A percentile compares a stretch with the other conserved stretches of the same genome.
Conservation (phyloP, 2,329 filamentous ascomycete species). For the Verticillium longisporum region DNA sequence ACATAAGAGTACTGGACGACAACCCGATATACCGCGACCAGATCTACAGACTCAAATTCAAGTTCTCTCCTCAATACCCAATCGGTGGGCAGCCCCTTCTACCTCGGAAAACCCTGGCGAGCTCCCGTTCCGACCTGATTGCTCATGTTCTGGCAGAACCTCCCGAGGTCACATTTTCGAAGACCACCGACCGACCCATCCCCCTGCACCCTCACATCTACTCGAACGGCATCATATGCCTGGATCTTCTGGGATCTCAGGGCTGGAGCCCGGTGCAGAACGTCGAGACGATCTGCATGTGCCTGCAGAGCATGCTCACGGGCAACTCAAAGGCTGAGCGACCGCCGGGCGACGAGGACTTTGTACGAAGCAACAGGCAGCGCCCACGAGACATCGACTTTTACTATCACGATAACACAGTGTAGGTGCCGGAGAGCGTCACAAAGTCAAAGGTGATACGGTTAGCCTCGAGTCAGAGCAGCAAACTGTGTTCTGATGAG, state of each 20-base stretch:
- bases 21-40: constrained; percentile 84
- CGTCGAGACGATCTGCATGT: constrained; percentile 95
- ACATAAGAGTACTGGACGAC: constrained; percentile 81
- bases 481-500: neutral
- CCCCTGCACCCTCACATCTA: constrained; percentile 98
- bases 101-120: neutral
- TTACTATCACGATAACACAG: constrained; percentile 84
- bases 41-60: constrained; percentile 79
- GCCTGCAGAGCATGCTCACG: constrained; percentile 95
- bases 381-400: constrained; percentile 88
- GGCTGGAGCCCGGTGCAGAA: constrained; percentile 98
- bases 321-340: constrained; percentile 89
- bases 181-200: constrained; percentile 58
- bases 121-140: neutral
- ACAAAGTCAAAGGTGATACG: neutral
- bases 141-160: constrained; percentile 44
- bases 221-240: constrained; percentile 96
- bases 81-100: constrained; percentile 58
- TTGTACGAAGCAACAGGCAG: constrained; percentile 72
- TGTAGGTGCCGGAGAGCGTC: constrained; percentile 32
- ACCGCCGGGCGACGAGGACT: constrained; percentile 83
- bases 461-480: neutral
- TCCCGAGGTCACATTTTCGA: constrained; percentile 86
- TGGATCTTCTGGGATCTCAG: constrained; percentile 79
- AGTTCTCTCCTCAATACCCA: constrained; percentile 76